These are phyloP conservation scores for Coemansia nantahalensis DNA, from an alignment of 192 early-diverging fungal species.

Conservation along the genomic window DNA sequence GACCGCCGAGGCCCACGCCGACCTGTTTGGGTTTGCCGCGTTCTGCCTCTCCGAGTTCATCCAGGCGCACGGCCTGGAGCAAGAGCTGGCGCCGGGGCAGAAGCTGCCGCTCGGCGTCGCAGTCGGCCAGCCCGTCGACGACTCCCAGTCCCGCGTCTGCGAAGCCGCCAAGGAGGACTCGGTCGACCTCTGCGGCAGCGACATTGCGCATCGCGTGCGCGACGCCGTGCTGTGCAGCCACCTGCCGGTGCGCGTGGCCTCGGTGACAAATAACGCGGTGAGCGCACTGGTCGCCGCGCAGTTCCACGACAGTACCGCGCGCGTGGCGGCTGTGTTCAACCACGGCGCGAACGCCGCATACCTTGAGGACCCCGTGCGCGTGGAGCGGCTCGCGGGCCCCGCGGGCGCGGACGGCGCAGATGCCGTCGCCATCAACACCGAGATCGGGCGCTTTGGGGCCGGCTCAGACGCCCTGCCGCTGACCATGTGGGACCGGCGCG, in stretches of 20 bases:
- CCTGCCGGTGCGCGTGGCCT: slow-evolving; percentile 75
- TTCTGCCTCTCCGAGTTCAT: slow-evolving; percentile 78
- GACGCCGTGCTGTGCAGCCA: slow-evolving; percentile 65
- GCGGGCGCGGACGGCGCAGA: slow-evolving; percentile 24
- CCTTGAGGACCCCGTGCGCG: slow-evolving; percentile 70
- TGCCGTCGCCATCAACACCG: slow-evolving; percentile 89
- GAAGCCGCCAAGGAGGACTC: slow-evolving; percentile 50
- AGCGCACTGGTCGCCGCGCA: slow-evolving; percentile 84
- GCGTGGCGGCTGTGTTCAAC: slow-evolving; percentile 82
- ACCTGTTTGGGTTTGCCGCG: slow-evolving; percentile 78
- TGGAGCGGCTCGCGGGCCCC: slow-evolving; percentile 53
- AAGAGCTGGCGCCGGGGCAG: background rate
- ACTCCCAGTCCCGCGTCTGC: slow-evolving; percentile 53
- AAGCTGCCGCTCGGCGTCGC: slow-evolving; percentile 71
- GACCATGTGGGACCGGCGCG: slow-evolving; percentile 76
- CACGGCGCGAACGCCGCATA: slow-evolving; percentile 94
- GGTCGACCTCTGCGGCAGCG: slow-evolving; percentile 62
- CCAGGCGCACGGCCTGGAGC: slow-evolving; percentile 14
- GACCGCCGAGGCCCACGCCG: slow-evolving; percentile 25
- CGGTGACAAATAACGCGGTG: slow-evolving; percentile 93
- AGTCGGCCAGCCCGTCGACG: slow-evolving; percentile 81
- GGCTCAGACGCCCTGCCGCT: slow-evolving; percentile 63
- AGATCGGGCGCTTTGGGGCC: slow-evolving; percentile 87
- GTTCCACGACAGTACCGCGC: slow-evolving; percentile 67
- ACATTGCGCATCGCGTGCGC: slow-evolving; percentile 73